Evolutionary conservation across 805 yeast genomes (phyloP), one percentile per base, ranked within the genome.

Genomic region (Maudiozyma serrabonitensis): DNA sequence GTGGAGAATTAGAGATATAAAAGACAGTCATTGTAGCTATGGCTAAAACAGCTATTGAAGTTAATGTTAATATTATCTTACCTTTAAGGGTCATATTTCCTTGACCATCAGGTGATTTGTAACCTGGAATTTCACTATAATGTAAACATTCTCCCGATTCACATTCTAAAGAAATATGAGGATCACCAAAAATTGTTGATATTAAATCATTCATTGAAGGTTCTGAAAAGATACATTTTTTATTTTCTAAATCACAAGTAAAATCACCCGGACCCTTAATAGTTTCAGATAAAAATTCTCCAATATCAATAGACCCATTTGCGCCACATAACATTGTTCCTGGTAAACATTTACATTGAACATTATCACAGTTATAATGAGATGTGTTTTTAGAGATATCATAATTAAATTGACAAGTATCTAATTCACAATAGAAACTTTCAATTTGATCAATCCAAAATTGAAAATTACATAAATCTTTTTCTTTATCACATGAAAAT

Each of bases 161-260:
- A 69, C 99, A 93, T 43, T 77, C 74, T 49, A 93, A 71, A 1
- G 90, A 83, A 60, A 93, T 93, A 56, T 80, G 76, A 1, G 91
- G 87, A 63, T 93, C 99, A n/a, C 99, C 99, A 69, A 93, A 93
- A 2, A 93, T 95, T 7, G 87, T 81, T 51, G 80, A 74, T 50
- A 93, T 93, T 60, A 93, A 75, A 55, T 87, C 95, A 68, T 93
- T 87, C 97, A 93, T 91, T 48, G 93, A 82, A 43, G 99, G 98
- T 63, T 93, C 99, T 2, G 91, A 82, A 60, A 93, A 93, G 44
- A 73, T 73, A 69, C 99, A 93, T 43, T 73, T 68, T 41, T 74
- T 78, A 15, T 75, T 64, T 6, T 69, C 64, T 21, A 86, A 64
- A 63, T 88, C 87, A 69, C 99, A 93, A 3, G 80, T 69, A 60